phyloP scores from a whole-genome alignment of 805 yeast species.

The Myxozyma sirexii region DNA sequence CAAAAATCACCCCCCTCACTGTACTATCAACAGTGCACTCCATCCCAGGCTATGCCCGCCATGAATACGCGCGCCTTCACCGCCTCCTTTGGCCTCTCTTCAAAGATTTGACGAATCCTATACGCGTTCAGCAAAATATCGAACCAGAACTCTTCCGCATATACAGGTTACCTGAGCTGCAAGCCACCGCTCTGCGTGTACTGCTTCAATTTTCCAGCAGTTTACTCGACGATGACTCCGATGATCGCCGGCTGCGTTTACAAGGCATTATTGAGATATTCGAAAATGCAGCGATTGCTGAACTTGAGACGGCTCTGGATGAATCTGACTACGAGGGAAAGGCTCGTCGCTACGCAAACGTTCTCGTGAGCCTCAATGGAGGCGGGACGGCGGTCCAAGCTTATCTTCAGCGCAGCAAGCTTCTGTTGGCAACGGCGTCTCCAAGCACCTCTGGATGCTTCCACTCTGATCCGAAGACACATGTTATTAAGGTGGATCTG shows the following conservation, averaged over 20 bases:
- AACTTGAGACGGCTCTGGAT: conserved; percentile 62
- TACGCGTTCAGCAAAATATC: conserved; percentile 48
- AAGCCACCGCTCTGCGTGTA: conserved; percentile 51
- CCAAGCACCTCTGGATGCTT: conserved; percentile 22
- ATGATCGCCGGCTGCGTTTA: conserved; percentile 47
- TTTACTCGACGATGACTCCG: conserved; percentile 42
- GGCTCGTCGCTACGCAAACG: conserved; percentile 42
- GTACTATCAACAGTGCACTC: conserved; percentile 43
- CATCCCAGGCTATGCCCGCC: conserved; percentile 44
- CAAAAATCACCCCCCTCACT: conserved; percentile 42
- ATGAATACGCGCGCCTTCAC: conserved; percentile 48
- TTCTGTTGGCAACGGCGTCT: conserved; percentile 22
- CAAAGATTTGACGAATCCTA: conserved; percentile 49
- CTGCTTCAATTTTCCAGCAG: conserved; percentile 45
- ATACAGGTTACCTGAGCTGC: conserved; percentile 55
- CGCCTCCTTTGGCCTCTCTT: conserved; percentile 50
- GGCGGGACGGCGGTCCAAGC: conserved; percentile 42
- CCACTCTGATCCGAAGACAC: conserved; percentile 12
- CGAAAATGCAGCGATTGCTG: conserved; percentile 68
- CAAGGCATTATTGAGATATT: conserved; percentile 66
- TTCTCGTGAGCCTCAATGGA: conserved; percentile 43
- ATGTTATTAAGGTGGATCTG: conserved; percentile 30
- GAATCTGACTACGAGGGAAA: conserved; percentile 49
- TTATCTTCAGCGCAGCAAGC: conserved; percentile 35
- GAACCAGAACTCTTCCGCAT: conserved; percentile 52